Evolutionary conservation across 129 eudicot species (phyloP).

Genomic region (Flaveria robusta): DNA sequence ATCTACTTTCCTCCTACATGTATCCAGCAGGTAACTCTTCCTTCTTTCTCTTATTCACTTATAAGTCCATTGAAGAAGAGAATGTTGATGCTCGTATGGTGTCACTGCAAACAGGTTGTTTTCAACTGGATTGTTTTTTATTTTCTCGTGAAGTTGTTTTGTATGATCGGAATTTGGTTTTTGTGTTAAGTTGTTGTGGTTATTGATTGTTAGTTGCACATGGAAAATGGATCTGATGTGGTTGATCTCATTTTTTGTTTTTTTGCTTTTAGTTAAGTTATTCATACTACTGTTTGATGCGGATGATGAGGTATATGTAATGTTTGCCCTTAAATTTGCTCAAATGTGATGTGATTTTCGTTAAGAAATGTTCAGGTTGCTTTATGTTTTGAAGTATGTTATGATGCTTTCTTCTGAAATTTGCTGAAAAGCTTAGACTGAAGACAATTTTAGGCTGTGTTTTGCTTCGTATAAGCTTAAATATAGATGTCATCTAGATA

Average conservation of each 20-base stretch:
- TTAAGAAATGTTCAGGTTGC: neutral
- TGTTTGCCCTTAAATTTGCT: neutral
- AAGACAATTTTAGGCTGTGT: neutral
- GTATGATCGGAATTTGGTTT: slow-evolving; percentile 5
- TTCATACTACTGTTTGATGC: neutral
- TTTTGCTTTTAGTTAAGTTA: neutral
- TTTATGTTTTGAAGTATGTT: neutral
- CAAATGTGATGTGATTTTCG: neutral
- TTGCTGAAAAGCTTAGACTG: neutral
- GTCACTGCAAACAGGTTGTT: neutral
- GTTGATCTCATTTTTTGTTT: neutral
- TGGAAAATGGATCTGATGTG: neutral
- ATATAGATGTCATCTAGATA: neutral
- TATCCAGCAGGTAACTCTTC: slow-evolving; percentile 78
- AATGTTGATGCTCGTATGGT: neutral
- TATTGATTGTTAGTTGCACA: neutral
- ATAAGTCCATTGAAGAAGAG: neutral
- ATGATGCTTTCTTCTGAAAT: neutral
- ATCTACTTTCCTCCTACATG: slow-evolving; percentile 98
- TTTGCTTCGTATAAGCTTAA: neutral
- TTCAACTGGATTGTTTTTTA: neutral
- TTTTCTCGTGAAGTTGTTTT: neutral
- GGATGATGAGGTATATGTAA: neutral
- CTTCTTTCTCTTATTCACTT: neutral
- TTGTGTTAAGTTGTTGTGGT: neutral